phyloP scores from a whole-genome alignment of 225 moss, liverwort and hornwort species.

The Pseudisothecium myosuroides region DNA sequence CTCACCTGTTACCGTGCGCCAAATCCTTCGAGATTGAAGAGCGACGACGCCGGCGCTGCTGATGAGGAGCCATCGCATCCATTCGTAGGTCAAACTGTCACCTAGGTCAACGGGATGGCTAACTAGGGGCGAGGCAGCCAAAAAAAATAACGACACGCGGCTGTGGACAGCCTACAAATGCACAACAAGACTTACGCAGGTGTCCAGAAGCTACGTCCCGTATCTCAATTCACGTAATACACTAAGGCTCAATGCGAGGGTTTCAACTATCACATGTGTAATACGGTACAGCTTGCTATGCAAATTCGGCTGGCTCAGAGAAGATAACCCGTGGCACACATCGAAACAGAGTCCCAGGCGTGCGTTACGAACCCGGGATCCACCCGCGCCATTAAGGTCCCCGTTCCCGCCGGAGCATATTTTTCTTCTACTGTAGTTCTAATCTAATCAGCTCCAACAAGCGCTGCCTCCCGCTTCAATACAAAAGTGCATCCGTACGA shows the following conservation, averaged over 20 bases:
- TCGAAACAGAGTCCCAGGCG: background rate
- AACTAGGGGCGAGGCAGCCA: background rate
- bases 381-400: background rate
- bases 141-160: background rate
- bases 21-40: constrained; percentile 42
- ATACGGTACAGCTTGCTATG: background rate
- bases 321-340: background rate
- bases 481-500: constrained; percentile 3
- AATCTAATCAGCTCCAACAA: background rate
- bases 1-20: constrained; percentile 38
- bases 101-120: background rate
- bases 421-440: background rate
- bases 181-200: background rate
- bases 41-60: constrained; percentile 69
- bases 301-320: background rate
- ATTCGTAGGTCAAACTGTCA: constrained; percentile 8
- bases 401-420: background rate
- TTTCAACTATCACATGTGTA: background rate
- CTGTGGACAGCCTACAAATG: background rate
- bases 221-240: background rate
- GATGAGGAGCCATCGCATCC: constrained; percentile 74
- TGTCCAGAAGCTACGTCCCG: background rate
- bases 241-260: background rate
- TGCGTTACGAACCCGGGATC: background rate
- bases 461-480: background rate